Conservation (phyloP, 345 rosid species). For the Populus euphratica region DNA sequence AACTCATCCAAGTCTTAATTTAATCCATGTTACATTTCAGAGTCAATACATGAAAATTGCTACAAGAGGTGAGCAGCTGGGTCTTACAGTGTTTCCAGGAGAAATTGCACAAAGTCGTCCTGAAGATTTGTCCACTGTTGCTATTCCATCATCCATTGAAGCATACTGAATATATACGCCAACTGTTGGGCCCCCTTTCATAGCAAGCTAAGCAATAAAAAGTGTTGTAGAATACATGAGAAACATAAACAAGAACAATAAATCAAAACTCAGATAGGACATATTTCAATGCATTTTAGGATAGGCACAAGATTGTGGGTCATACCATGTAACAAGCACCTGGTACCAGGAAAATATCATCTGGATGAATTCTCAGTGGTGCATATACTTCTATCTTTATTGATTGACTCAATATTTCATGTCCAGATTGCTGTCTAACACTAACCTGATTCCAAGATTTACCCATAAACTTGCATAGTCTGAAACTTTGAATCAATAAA, state of each 20-base stretch:
- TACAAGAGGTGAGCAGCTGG: slow-evolving; percentile 2
- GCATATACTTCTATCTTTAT: slow-evolving; percentile 85
- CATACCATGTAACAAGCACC: slow-evolving; percentile 86
- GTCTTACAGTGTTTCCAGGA: slow-evolving; percentile 83
- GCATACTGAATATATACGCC: slow-evolving; percentile 59
- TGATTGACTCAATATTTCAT: slow-evolving; percentile 62
- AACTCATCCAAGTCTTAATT: not conserved
- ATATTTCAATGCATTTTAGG: not conserved
- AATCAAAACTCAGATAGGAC: not conserved
- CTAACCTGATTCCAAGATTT: slow-evolving; percentile 56
- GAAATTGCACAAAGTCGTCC: slow-evolving; percentile 68
- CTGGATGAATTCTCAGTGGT: slow-evolving; percentile 72
- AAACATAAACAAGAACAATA: slow-evolving; percentile 7
- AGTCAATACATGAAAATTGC: slow-evolving; percentile 13
- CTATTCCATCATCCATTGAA: slow-evolving; percentile 53
- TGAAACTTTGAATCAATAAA: slow-evolving; percentile 1
- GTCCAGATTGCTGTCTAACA: slow-evolving; percentile 72
- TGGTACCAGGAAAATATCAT: slow-evolving; percentile 68
- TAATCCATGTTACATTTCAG: not conserved
- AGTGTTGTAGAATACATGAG: slow-evolving; percentile 7
- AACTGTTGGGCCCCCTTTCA: slow-evolving; percentile 85
- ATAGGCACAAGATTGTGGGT: not conserved
- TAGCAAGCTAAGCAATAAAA: slow-evolving; percentile 46
- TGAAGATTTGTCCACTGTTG: slow-evolving; percentile 51
- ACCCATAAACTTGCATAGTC: slow-evolving; percentile 23